A percentile compares a stretch with the other conserved stretches of the same genome.
These are phyloP conservation scores for Annulohypoxylon bovei DNA, from an alignment of 495 filamentous ascomycete genomes.

Conservation along the genomic window DNA sequence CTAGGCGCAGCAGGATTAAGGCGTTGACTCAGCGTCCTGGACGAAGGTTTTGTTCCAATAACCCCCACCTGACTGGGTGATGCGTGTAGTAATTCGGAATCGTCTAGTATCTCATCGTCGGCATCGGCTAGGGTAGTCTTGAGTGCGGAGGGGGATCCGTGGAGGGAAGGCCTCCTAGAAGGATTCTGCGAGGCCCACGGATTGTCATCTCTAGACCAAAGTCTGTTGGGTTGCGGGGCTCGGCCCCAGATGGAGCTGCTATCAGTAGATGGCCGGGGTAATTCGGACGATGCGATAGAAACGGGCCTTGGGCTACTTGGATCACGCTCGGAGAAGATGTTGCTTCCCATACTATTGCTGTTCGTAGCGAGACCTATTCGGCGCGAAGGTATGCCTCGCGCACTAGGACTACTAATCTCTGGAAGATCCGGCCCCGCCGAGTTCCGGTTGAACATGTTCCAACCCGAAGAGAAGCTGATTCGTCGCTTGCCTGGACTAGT, in stretches of 20 bases:
- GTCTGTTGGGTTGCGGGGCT: conserved; percentile 47
- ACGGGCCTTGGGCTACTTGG: conserved; percentile 78
- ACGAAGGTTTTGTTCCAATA: conserved; percentile 57
- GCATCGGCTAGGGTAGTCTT: conserved; percentile 62
- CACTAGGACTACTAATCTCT: conserved; percentile 46
- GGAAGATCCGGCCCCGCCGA: conserved; percentile 54
- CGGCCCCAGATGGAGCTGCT: conserved; percentile 65
- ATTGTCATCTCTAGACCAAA: conserved; percentile 56
- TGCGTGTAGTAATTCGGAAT: conserved; percentile 52
- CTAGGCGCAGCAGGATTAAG: conserved; percentile 64
- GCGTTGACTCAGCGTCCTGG: conserved; percentile 54
- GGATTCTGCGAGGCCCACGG: conserved; percentile 57
- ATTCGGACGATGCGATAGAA: conserved; percentile 81
- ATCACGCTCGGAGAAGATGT: conserved; percentile 72
- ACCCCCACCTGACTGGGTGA: conserved; percentile 59
- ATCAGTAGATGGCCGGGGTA: conserved; percentile 84
- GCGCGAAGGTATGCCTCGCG: conserved; percentile 51
- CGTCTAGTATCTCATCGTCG: conserved; percentile 61
- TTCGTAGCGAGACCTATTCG: conserved; percentile 74
- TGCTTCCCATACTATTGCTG: conserved; percentile 71
- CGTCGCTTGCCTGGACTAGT: conserved; percentile 54
- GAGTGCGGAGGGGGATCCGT: conserved; percentile 59
- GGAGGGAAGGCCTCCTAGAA: conserved; percentile 58
- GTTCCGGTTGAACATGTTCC: conserved; percentile 68
- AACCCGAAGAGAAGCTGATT: conserved; percentile 60